A percentile compares a stretch with the other conserved stretches of the same genome.
These are phyloP conservation scores for Juncus effusus DNA, from an alignment of 176 grass and related monocot genomes.

Conservation along the genomic window DNA sequence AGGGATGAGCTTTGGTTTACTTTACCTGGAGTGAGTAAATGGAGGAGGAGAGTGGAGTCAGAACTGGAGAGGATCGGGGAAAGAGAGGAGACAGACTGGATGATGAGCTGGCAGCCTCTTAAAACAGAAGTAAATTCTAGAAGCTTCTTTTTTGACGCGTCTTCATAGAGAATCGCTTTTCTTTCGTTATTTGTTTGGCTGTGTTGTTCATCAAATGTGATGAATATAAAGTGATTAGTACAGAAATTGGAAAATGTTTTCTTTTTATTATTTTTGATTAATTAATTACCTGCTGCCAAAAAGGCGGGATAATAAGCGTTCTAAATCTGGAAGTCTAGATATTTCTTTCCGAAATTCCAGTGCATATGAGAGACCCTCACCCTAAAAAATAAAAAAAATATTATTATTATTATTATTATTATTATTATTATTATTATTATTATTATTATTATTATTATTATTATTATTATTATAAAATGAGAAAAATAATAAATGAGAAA, in stretches of 20 bases:
- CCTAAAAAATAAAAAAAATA: constrained; percentile 40
- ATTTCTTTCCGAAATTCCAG: constrained; percentile 70
- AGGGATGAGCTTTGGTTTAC: constrained; percentile 1
- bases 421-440: no score
- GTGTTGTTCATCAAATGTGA: constrained; percentile 42
- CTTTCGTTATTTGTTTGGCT: constrained; percentile 37
- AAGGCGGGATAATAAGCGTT: constrained; percentile 77
- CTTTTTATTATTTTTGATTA: constrained; percentile 22
- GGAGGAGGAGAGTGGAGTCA: constrained; percentile 60
- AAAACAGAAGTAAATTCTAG: constrained; percentile 70
- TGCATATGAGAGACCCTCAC: constrained; percentile 45
- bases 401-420: not conserved
- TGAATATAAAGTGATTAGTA: constrained; percentile 26
- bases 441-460: no score
- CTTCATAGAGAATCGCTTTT: constrained; percentile 86
- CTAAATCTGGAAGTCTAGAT: constrained; percentile 78
- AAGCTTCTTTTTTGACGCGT: constrained; percentile 86
- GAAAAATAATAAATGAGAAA: constrained; percentile 16
- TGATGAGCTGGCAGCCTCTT: constrained; percentile 78
- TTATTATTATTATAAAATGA: not conserved
- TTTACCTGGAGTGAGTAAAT: constrained; percentile 79
- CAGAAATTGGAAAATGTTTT: constrained; percentile 16
- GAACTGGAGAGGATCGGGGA: constrained; percentile 32
- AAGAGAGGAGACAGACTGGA: constrained; percentile 63
- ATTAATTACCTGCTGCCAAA: constrained; percentile 76